These are phyloP conservation scores for Cryptococcus sp. DNA, from an alignment of 1,284 basidiomycete genomes.

Conservation along the genomic window DNA sequence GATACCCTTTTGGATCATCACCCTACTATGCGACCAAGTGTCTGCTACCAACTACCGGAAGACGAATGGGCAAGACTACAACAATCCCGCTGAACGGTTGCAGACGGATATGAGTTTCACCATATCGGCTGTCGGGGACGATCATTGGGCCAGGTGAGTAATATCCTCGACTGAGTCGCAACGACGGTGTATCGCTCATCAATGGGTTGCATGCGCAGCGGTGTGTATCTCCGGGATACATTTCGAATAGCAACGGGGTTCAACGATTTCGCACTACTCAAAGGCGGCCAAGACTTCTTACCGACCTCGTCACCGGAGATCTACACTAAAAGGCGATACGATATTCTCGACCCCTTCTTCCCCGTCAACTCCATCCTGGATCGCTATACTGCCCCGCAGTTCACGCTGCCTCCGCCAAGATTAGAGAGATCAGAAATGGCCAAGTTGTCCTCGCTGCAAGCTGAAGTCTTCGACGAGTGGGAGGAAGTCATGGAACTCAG, in stretches of 20 bases:
- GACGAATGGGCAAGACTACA: background rate
- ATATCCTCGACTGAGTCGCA: background rate
- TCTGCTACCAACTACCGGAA: background rate
- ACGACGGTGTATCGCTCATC: too few species aligned
- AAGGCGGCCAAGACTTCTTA: constrained; percentile 1
- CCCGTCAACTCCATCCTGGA: constrained; percentile 2
- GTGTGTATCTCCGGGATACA: background rate
- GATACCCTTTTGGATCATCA: constrained; percentile 25
- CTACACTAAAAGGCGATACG: constrained; percentile 7
- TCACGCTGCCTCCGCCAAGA: constrained; percentile 11
- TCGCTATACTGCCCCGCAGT: constrained; percentile 6
- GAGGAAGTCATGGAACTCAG: constrained; percentile 8
- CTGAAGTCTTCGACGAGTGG: background rate
- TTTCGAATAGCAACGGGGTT: background rate
- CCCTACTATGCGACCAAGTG: constrained; percentile 11
- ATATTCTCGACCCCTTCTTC: background rate
- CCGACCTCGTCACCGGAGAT: constrained; percentile 4
- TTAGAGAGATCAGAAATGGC: constrained; percentile 12
- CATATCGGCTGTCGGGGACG: constrained; percentile 19
- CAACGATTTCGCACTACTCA: background rate
- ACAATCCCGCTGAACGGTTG: constrained; percentile 3
- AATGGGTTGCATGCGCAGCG: too few species aligned
- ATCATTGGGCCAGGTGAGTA: constrained; percentile 33
- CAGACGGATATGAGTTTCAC: constrained; percentile 13
- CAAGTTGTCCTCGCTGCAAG: constrained; percentile 10